Percentiles rank a stretch among this genome's conserved stretches.
Conservation (phyloP, 1,139 yeast genomes). For the Suzukiozyma palmioleophila region DNA sequence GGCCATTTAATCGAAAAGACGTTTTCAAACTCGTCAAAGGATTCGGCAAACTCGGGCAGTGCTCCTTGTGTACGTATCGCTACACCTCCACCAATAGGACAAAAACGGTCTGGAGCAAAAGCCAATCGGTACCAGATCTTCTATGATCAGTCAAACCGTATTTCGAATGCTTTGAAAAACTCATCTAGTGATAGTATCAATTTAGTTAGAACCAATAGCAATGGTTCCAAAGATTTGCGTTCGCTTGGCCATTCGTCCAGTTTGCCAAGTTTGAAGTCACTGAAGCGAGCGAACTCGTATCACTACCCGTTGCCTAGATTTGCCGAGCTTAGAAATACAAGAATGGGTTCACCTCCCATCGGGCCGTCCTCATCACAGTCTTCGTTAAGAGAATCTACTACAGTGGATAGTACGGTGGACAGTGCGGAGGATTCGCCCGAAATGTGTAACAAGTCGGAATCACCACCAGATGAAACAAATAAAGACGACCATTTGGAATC, state of each 20-base stretch:
- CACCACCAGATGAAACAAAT: too few species aligned
- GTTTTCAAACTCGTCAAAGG: slow-evolving; percentile 31
- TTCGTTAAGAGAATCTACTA: slow-evolving; percentile 2
- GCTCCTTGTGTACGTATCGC: neutral
- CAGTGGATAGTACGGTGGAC: neutral
- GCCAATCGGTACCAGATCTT: slow-evolving; percentile 49
- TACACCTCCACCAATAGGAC: slow-evolving; percentile 17
- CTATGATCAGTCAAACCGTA: slow-evolving; percentile 44
- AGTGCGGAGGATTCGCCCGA: neutral
- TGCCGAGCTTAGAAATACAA: slow-evolving; percentile 1
- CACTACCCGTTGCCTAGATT: slow-evolving; percentile 5
- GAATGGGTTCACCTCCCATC: slow-evolving; percentile 3
- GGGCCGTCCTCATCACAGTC: slow-evolving; percentile 2
- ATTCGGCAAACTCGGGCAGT: slow-evolving; percentile 16
- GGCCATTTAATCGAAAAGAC: slow-evolving; percentile 28
- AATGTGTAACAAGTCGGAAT: too few species aligned
- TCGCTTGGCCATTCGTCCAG: slow-evolving; percentile 38
- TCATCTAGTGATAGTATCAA: slow-evolving; percentile 43
- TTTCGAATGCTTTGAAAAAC: slow-evolving; percentile 43
- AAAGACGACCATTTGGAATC: too few species aligned
- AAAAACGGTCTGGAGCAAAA: slow-evolving; percentile 41
- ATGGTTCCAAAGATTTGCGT: slow-evolving; percentile 2
- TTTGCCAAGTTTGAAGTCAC: slow-evolving; percentile 29
- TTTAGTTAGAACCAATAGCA: slow-evolving; percentile 21
- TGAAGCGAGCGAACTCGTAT: slow-evolving; percentile 4